Conservation (phyloP, 2,329 filamentous ascomycete genomes). For the Capronia coronata region DNA sequence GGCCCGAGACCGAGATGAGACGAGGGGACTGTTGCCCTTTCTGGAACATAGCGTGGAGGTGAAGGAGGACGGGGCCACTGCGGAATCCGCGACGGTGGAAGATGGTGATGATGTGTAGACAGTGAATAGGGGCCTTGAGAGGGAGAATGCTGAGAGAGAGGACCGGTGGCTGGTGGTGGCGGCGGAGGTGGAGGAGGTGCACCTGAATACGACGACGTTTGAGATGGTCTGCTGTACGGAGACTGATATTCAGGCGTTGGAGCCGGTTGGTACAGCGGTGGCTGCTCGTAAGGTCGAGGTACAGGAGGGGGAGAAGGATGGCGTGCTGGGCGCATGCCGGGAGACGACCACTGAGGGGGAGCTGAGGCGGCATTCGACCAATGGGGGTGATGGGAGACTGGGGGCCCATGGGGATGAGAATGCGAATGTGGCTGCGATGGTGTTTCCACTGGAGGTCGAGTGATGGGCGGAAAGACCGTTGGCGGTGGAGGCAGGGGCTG, state of each 20-base stretch:
- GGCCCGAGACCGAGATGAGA: slow-evolving; percentile 15
- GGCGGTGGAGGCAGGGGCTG: slow-evolving; percentile 32
- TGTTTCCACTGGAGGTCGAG: slow-evolving; percentile 11
- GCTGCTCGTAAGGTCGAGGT: slow-evolving; percentile 32
- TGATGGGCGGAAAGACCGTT: slow-evolving; percentile 27
- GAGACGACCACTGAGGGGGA: slow-evolving; percentile 30
- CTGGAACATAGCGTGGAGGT: slow-evolving; percentile 15
- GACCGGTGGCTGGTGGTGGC: slow-evolving; percentile 19
- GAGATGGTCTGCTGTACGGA: slow-evolving; percentile 19
- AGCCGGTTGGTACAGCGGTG: slow-evolving; percentile 12
- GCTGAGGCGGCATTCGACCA: slow-evolving; percentile 27
- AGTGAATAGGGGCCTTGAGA: slow-evolving; percentile 16
- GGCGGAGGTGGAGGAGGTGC: slow-evolving; percentile 8
- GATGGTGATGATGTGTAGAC: slow-evolving; percentile 6
- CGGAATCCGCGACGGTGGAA: slow-evolving; percentile 3
- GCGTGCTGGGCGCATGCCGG: slow-evolving; percentile 45
- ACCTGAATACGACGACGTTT: slow-evolving; percentile 7
- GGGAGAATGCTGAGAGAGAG: slow-evolving; percentile 18
- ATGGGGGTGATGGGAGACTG: slow-evolving; percentile 16
- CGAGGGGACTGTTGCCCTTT: slow-evolving; percentile 15
- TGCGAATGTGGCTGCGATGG: slow-evolving; percentile 16
- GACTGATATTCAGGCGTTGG: slow-evolving; percentile 13
- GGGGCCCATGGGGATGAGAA: slow-evolving; percentile 6
- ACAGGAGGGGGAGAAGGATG: slow-evolving; percentile 32
- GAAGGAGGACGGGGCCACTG: slow-evolving; percentile 13